Base-by-base conservation (phyloP, 352 stramenopile species). In the Globisporangium camurandrum region DNA sequence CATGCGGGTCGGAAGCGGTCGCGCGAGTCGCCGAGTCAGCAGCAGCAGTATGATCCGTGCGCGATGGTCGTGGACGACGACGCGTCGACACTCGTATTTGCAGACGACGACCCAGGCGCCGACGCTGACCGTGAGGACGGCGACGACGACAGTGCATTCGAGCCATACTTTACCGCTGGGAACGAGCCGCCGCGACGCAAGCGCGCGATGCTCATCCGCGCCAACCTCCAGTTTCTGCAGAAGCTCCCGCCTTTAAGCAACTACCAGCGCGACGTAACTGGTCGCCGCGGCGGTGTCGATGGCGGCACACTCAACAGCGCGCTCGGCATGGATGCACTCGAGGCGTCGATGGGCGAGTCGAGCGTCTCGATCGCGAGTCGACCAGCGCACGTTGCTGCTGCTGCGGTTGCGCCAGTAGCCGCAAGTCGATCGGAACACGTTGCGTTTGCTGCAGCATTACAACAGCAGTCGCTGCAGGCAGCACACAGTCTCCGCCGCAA, bases 281-380 rank as follows among this genome's bases (percentile, higher is more conserved):
- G 78, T 2, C 67, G 78, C 14, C 71, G 78, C 23, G 78, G 78
- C 4, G 78, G 66, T 14, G 72, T 89, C 9, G 78, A 89, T 42
- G 75, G 75, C 3, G 78, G 78, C 8, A 50, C 56, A 0, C 61
- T 68, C 3, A 46, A 61, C 2, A 59, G 58, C 7, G 45, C 51
- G 24, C 46, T 75, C 34, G 77, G 75, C 61, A 78, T 89, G 60
- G 49, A 61, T 34, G 78, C 78, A 28, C 59, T 89, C 33, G 73
- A 87, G 54, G 67, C 81, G 39, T 76, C 73, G 2, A 75, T 89
- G 54, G 64, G 80, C 38, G 75, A 86, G 46, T 83, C 75, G 48
- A 85, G 75, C 56, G 86, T 89, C 46, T 69, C 84, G 34, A 79
- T 69, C 0, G 36, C 24, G 9, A 39, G n/a, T 10, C n/a, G 44